Percentiles rank a stretch among this genome's conserved stretches.
Evolutionary conservation across 2,329 filamentous ascomycete genomes (phyloP).

Genomic region (Nemania sp.): DNA sequence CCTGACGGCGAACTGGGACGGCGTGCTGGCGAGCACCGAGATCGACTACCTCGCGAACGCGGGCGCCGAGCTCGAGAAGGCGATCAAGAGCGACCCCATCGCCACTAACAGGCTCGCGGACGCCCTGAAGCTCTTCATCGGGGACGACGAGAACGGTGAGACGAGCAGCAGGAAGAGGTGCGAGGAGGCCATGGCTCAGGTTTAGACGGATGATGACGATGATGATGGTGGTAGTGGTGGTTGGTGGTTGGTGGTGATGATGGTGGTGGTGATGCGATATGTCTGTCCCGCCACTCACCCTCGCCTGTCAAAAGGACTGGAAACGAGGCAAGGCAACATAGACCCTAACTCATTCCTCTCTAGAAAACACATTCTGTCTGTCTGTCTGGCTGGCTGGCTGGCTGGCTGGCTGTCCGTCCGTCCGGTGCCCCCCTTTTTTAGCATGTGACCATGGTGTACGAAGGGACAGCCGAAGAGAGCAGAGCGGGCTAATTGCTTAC

Average conservation of each 20-base stretch:
- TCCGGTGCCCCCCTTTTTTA: neutral
- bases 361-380: neutral
- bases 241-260: no score
- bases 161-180: slow-evolving; percentile 45
- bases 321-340: neutral
- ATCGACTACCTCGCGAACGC: slow-evolving; percentile 53
- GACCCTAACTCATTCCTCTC: neutral
- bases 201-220: neutral
- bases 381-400: no score
- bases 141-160: slow-evolving; percentile 37
- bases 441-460: neutral
- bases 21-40: slow-evolving; percentile 42
- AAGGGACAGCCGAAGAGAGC: neutral
- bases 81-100: slow-evolving; percentile 47
- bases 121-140: slow-evolving; percentile 48
- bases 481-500: slow-evolving; percentile 17
- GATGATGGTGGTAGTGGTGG: no score
- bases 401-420: no score
- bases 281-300: no score
- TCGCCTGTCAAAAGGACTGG: neutral
- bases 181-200: slow-evolving; percentile 36
- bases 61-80: slow-evolving; percentile 48
- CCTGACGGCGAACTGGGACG: slow-evolving; percentile 47
- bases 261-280: no score
- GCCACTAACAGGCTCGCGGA: slow-evolving; percentile 45